Conservation (phyloP, 2,329 filamentous ascomycete genomes). For the Colletotrichum orbiculare region DNA sequence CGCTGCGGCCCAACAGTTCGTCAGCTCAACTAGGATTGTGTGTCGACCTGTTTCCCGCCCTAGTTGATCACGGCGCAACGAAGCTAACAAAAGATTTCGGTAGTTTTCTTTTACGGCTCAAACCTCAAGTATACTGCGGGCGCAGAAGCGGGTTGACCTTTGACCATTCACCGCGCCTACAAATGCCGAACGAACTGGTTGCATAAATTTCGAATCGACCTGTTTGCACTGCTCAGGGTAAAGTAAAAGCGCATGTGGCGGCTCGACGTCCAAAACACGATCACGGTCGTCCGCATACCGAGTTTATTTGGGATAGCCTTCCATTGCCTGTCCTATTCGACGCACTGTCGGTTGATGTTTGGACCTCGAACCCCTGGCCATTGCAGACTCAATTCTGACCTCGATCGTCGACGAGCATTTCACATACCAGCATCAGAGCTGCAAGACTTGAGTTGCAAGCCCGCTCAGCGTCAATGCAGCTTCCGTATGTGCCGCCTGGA, state of each 20-base stretch:
- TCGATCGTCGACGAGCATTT: conserved; percentile 23
- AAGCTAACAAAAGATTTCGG: no score
- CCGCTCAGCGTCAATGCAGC: not conserved
- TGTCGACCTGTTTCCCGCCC: not conserved
- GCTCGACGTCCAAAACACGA: no score
- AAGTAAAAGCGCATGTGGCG: no score
- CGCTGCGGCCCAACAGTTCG: not conserved
- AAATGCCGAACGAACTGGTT: no score
- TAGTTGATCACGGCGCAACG: no score
- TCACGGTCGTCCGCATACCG: not conserved
- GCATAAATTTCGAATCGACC: no score
- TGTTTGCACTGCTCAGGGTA: no score
- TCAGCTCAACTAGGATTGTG: conserved; percentile 3
- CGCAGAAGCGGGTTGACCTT: no score
- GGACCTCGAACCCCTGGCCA: conserved; percentile 25
- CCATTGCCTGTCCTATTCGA: conserved; percentile 10
- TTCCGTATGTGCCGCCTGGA: conserved; percentile 1
- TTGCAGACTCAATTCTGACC: conserved; percentile 2
- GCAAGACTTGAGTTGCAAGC: not conserved
- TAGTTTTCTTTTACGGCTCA: no score
- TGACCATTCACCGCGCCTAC: no score
- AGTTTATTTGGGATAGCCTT: not conserved
- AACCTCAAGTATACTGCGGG: no score
- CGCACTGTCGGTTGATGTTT: not conserved
- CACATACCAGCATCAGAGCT: conserved; percentile 18